Conservation (phyloP, 805 yeast genomes). For the Wickerhamiella shivajii region DNA sequence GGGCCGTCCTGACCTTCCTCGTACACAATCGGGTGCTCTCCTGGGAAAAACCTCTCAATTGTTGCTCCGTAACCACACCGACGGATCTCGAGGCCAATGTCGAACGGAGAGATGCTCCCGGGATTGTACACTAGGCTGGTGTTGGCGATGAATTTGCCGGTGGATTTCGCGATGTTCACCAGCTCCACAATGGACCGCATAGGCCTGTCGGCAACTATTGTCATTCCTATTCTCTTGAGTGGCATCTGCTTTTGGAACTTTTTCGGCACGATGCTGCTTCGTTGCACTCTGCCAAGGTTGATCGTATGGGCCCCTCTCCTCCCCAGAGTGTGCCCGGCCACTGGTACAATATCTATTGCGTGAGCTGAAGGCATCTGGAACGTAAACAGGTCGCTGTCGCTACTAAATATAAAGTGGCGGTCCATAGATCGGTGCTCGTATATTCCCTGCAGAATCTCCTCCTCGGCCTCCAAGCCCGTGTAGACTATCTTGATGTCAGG, state of each 20-base stretch:
- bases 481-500: slow-evolving; percentile 1
- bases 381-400: slow-evolving; percentile 8
- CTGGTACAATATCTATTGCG: slow-evolving; percentile 2
- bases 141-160: not conserved
- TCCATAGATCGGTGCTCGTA: not conserved
- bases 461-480: slow-evolving; percentile 9
- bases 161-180: not conserved
- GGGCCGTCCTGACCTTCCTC: not conserved
- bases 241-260: slow-evolving; percentile 2
- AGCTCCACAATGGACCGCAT: slow-evolving; percentile 1
- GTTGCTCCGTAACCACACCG: slow-evolving; percentile 3
- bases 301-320: not conserved
- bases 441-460: slow-evolving; percentile 6
- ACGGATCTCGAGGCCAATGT: slow-evolving; percentile 3
- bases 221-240: not conserved
- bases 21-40: not conserved
- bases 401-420: slow-evolving; percentile 3
- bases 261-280: not conserved
- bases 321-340: not conserved
- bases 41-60: not conserved
- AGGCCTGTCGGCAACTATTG: not conserved
- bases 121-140: slow-evolving; percentile 1
- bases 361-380: slow-evolving; percentile 1
- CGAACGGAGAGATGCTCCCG: slow-evolving; percentile 1
- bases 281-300: slow-evolving; percentile 3